Evolutionary conservation across 164 flowering plant genomes (phyloP).

Genomic region (Aristolochia contorta): DNA sequence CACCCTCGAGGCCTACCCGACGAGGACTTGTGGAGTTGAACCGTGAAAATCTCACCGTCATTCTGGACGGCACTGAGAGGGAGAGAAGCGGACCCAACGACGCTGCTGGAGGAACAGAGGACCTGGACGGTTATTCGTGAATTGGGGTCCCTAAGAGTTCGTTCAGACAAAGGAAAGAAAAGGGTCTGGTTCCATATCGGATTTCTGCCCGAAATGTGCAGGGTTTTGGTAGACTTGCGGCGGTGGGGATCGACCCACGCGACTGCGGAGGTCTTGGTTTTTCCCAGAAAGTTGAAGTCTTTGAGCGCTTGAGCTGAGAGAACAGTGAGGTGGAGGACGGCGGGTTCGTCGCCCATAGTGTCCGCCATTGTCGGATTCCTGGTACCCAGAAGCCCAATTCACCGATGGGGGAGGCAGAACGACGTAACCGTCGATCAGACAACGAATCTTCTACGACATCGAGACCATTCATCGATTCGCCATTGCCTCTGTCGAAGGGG

Average conservation of each 20-base stretch:
- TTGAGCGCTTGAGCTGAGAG: conserved; percentile 1
- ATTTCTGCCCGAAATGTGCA: neutral
- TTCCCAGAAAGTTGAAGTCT: neutral
- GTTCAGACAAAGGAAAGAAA: neutral
- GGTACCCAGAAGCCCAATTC: too few species aligned
- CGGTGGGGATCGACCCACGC: neutral
- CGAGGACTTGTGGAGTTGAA: neutral
- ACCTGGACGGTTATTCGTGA: neutral
- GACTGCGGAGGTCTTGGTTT: neutral
- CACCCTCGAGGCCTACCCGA: neutral
- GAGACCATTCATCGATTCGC: too few species aligned
- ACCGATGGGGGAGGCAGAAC: too few species aligned
- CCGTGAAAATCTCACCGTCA: neutral
- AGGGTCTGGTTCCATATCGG: conserved; percentile 5
- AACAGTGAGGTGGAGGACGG: neutral
- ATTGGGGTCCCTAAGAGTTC: neutral
- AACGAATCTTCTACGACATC: too few species aligned
- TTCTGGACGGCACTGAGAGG: neutral
- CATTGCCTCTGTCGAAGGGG: too few species aligned
- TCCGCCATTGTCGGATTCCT: neutral
- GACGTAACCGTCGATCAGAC: too few species aligned
- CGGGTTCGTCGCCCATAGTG: neutral
- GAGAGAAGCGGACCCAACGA: neutral
- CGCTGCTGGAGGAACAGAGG: neutral
- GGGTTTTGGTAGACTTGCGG: neutral